phyloP scores from a whole-genome alignment of 768 basidiomycete species.

The Hypholoma sublateritium region DNA sequence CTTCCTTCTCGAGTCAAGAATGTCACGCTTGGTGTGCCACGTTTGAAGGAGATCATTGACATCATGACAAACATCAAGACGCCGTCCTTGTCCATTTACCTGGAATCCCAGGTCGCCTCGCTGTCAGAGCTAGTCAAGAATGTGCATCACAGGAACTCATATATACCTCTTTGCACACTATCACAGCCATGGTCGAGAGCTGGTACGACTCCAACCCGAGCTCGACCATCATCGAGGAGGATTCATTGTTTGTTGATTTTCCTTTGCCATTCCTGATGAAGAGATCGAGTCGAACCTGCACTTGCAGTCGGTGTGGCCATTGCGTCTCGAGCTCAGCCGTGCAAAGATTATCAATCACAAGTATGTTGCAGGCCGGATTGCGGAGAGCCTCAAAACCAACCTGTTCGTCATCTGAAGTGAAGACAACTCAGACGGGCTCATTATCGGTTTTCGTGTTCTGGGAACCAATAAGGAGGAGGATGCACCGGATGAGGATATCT shows the following conservation, averaged over 20 bases:
- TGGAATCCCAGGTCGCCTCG: slow-evolving; percentile 65
- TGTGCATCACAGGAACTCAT: slow-evolving; percentile 92
- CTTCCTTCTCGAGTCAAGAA: slow-evolving; percentile 93
- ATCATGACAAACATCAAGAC: slow-evolving; percentile 99
- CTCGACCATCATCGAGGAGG: slow-evolving; percentile 94
- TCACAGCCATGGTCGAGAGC: slow-evolving; percentile 94
- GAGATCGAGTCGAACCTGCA: too few species aligned
- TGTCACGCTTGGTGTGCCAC: slow-evolving; percentile 98
- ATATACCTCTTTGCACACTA: slow-evolving; percentile 89
- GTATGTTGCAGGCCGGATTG: slow-evolving; percentile 91
- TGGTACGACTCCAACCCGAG: slow-evolving; percentile 96
- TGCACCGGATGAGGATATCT: slow-evolving; percentile 87
- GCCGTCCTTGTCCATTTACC: slow-evolving; percentile 91
- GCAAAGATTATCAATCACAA: slow-evolving; percentile 98
- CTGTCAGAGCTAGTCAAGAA: slow-evolving; percentile 72
- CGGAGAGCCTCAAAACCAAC: slow-evolving; percentile 92
- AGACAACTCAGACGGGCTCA: slow-evolving; percentile 96
- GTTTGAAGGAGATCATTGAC: slow-evolving; percentile 99
- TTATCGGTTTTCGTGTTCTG: slow-evolving; percentile 93
- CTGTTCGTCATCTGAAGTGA: slow-evolving; percentile 98
- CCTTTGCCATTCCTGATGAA: too few species aligned
- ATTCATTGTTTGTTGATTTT: slow-evolving; percentile 92
- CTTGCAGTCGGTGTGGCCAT: slow-evolving; percentile 97
- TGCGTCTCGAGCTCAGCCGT: slow-evolving; percentile 95
- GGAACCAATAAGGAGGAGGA: slow-evolving; percentile 84